Base-by-base conservation (phyloP, 257 asterid species). In the Solanum corneliomulleri region DNA sequence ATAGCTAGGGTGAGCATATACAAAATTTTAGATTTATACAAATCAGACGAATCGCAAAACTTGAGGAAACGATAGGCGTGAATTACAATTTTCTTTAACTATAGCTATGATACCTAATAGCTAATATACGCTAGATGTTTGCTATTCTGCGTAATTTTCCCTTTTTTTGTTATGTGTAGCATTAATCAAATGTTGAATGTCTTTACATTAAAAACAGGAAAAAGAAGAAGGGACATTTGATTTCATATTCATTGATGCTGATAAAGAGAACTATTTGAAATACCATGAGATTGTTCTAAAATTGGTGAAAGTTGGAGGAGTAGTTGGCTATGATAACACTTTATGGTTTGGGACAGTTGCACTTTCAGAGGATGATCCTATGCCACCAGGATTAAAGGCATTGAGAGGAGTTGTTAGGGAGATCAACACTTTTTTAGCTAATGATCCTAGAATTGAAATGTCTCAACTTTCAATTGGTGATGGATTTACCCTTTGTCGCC, bases 181-280 rank as follows among this genome's bases (percentile, higher is more conserved):
- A 15, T 15, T 69, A 69, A 69, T 15, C 10, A 31, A 31, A 13
- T 70, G 42, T 35, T 71, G 15, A 35, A 71, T 35, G 20, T 18
- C 5, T 71, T 18, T 9, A 33, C 44, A 31, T 16, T 15, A 11
- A 52, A n/a, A 88, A 21, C 21, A 58, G 49, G 52, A 3, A 20
- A 44, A 85, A n/a, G 92, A 92, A 88, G 93, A 87, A 88, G 93
- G 87, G 29, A 92, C 89, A 18, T 93, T 90, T 64, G 96, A 93
- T 84, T 93, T 90, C 60, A 92, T 92, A 20, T 93, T 93, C 86
- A 93, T 92, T 75, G 96, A 93, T 87, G 94, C 93, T 41, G 94
- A 92, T 69, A 91, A 93, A 71, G 92, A 90, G 15, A 93, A 90
- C 87, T 92, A 93, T 83, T 81, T 89, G 39, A 87, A 91, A 27